These are phyloP conservation scores for Cunninghamia lanceolata DNA, from an alignment of 75 land plant genomes.

Conservation along the genomic window DNA sequence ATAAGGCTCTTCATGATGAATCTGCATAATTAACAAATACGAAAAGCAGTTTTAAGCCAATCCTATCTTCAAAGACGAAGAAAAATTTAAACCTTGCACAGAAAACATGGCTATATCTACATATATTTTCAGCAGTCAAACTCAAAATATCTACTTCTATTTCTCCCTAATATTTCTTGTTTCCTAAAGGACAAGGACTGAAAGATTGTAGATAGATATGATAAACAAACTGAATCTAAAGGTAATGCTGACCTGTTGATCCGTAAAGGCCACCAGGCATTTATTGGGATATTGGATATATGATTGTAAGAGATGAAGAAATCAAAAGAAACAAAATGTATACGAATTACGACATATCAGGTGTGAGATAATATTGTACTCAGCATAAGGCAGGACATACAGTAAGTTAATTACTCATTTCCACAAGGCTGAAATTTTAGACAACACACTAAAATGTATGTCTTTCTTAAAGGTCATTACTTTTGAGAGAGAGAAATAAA, in stretches of 20 bases:
- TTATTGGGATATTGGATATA: neutral
- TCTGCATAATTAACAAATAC: constrained; percentile 7
- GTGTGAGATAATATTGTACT: neutral
- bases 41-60: neutral
- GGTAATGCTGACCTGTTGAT: neutral
- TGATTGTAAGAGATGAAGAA: neutral
- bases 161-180: neutral
- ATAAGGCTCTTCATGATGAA: constrained; percentile 5
- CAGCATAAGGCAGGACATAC: neutral
- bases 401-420: neutral
- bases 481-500: neutral
- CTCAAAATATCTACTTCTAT: neutral
- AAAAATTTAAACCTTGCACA: neutral
- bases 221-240: neutral
- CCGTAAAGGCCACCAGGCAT: neutral
- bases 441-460: neutral
- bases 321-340: neutral
- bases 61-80: neutral
- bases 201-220: neutral
- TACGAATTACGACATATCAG: neutral
- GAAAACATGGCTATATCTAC: neutral
- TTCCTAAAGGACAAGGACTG: neutral
- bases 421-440: neutral
- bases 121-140: neutral
- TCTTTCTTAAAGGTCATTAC: neutral